Percentiles rank a stretch among this genome's conserved stretches.
Evolutionary conservation across 176 grass and related monocot species (phyloP).

Genomic region (Triticum aestivum): DNA sequence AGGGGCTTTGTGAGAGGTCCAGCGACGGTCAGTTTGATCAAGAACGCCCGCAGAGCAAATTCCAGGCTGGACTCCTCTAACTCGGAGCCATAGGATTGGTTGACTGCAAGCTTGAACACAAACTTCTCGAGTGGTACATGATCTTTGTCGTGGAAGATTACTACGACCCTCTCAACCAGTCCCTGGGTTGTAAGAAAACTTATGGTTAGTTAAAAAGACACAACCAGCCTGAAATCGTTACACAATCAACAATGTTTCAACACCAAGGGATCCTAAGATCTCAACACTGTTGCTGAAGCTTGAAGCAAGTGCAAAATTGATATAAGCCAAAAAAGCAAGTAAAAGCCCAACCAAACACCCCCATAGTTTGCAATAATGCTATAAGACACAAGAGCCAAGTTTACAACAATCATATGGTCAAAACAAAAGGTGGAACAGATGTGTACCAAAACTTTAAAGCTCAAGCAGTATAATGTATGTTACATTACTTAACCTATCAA

Average conservation of each 20-base stretch:
- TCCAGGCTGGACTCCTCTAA: constrained; percentile 69
- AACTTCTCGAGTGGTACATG: constrained; percentile 80
- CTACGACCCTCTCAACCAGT: constrained; percentile 67
- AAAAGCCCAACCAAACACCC: no score
- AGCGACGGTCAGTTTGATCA: constrained; percentile 75
- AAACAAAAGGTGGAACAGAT: background rate
- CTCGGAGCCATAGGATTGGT: constrained; percentile 64
- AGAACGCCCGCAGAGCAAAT: constrained; percentile 85
- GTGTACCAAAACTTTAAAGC: background rate
- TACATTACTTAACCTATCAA: background rate
- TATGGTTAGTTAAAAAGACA: background rate
- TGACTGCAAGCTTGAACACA: constrained; percentile 73
- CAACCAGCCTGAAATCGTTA: background rate
- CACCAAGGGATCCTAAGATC: background rate
- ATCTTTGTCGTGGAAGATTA: constrained; percentile 78
- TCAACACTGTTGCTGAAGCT: background rate
- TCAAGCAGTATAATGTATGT: background rate
- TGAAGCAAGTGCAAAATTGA: background rate
- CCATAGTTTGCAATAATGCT: background rate
- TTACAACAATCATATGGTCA: background rate
- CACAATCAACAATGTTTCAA: background rate
- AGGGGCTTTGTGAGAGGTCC: constrained; percentile 56
- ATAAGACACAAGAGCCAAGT: background rate
- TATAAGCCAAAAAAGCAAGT: background rate
- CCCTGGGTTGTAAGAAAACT: constrained; percentile 42